phyloP scores from a whole-genome alignment of 1,284 basidiomycete genomes.

The Ceratobasidium theobromae region DNA sequence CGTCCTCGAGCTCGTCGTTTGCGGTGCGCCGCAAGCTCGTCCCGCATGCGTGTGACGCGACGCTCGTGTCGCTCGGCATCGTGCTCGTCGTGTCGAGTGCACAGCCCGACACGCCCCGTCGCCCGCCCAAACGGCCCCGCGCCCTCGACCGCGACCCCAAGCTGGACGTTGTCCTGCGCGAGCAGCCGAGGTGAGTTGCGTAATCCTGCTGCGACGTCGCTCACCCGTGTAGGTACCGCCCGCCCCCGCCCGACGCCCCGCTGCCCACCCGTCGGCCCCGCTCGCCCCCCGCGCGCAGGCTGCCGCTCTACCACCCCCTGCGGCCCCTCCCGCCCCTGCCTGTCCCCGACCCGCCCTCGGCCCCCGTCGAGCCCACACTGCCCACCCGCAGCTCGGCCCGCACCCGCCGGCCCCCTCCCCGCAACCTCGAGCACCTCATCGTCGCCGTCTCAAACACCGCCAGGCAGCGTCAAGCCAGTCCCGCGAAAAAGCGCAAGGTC shows the following conservation, averaged over 20 bases:
- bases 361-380: neutral
- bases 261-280: constrained; percentile 14
- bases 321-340: constrained; percentile 14
- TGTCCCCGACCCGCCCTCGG: neutral
- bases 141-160: constrained; percentile 29
- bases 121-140: constrained; percentile 28
- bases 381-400: constrained; percentile 22
- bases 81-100: constrained; percentile 29
- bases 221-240: constrained; percentile 1
- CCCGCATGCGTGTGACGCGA: constrained; percentile 1
- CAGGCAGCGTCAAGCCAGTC: constrained; percentile 14
- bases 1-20: constrained; percentile 30
- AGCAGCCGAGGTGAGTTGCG: constrained; percentile 19
- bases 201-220: neutral
- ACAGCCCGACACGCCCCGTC: constrained; percentile 12
- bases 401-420: constrained; percentile 24
- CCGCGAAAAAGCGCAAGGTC: constrained; percentile 27
- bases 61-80: constrained; percentile 30
- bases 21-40: constrained; percentile 26
- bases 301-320: constrained; percentile 24
- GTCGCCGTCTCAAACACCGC: constrained; percentile 28
- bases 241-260: constrained; percentile 22
- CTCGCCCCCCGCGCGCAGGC: constrained; percentile 4
- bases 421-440: constrained; percentile 29
- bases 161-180: too few relatives aligned